These are phyloP conservation scores for Tricholoma furcatifolium DNA, from an alignment of 768 basidiomycete genomes.

Conservation along the genomic window DNA sequence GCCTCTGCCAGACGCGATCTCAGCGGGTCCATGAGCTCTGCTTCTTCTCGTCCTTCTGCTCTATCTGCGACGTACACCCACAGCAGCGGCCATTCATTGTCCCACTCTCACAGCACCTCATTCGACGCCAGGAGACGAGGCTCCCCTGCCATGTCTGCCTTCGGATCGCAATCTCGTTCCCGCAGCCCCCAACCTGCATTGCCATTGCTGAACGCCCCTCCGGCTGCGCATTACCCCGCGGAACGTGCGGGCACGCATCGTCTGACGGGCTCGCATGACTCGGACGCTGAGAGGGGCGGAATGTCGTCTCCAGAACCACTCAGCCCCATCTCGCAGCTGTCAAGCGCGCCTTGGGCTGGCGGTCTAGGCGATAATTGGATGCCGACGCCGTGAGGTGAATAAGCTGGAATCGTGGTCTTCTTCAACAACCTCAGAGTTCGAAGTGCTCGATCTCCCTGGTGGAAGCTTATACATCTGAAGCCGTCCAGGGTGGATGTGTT, in stretches of 20 bases:
- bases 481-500: too few relatives aligned
- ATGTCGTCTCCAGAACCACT: slow-evolving; percentile 24
- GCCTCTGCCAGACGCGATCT: slow-evolving; percentile 40
- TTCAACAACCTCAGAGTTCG: too few relatives aligned
- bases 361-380: slow-evolving; percentile 41
- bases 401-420: not conserved
- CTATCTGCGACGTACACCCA: slow-evolving; percentile 35
- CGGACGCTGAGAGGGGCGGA: slow-evolving; percentile 15
- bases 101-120: slow-evolving; percentile 53
- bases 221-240: slow-evolving; percentile 15
- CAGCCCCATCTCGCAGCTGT: slow-evolving; percentile 22
- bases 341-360: slow-evolving; percentile 39
- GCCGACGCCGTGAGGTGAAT: slow-evolving; percentile 17
- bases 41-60: slow-evolving; percentile 52
- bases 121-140: slow-evolving; percentile 45
- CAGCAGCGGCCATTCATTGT: slow-evolving; percentile 40
- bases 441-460: too few relatives aligned
- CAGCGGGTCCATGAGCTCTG: slow-evolving; percentile 46
- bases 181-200: slow-evolving; percentile 16
- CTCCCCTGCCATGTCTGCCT: slow-evolving; percentile 53
- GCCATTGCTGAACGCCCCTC: slow-evolving; percentile 14
- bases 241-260: slow-evolving; percentile 22
- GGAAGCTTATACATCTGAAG: too few relatives aligned
- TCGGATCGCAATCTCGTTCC: slow-evolving; percentile 29
- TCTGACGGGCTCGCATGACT: slow-evolving; percentile 7